Evolutionary conservation across 2,329 filamentous ascomycete genomes (phyloP).

Genomic region (Escovopsis weberi): DNA sequence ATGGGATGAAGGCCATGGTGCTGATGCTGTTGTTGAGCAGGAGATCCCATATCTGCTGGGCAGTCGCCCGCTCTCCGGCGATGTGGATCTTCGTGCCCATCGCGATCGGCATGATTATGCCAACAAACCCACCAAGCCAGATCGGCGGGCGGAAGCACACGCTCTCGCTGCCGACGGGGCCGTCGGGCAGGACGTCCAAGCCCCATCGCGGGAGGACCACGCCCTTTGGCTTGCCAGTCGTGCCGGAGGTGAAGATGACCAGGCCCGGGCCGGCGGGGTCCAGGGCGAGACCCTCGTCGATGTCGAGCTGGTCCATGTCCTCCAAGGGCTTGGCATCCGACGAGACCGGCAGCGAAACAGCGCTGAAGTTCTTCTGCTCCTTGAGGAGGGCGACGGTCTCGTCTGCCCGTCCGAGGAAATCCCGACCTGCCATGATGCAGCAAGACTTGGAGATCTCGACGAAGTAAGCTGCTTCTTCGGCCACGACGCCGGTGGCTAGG

Average conservation of each 20-base stretch:
- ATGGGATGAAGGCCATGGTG: conserved; percentile 5
- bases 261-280: conserved; percentile 7
- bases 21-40: conserved; percentile 6
- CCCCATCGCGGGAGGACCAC: conserved; percentile 39
- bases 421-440: conserved; percentile 4
- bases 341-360: conserved; percentile 2
- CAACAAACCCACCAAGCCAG: conserved; percentile 8
- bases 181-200: neutral
- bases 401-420: conserved; percentile 1
- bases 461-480: conserved; percentile 7
- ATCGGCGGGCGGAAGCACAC: conserved; percentile 9
- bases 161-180: conserved; percentile 1
- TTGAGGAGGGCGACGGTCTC: neutral
- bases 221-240: conserved; percentile 31
- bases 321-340: conserved; percentile 5
- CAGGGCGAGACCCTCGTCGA: conserved; percentile 5
- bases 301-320: neutral
- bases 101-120: conserved; percentile 5
- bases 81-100: conserved; percentile 7
- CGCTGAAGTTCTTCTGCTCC: conserved; percentile 7
- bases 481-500: conserved; percentile 7
- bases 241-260: conserved; percentile 41
- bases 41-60: conserved; percentile 5
- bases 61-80: conserved; percentile 3
- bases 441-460: conserved; percentile 3